These are phyloP conservation scores for Solanum peruvianum DNA, from an alignment of 257 asterid genomes.

Conservation along the genomic window DNA sequence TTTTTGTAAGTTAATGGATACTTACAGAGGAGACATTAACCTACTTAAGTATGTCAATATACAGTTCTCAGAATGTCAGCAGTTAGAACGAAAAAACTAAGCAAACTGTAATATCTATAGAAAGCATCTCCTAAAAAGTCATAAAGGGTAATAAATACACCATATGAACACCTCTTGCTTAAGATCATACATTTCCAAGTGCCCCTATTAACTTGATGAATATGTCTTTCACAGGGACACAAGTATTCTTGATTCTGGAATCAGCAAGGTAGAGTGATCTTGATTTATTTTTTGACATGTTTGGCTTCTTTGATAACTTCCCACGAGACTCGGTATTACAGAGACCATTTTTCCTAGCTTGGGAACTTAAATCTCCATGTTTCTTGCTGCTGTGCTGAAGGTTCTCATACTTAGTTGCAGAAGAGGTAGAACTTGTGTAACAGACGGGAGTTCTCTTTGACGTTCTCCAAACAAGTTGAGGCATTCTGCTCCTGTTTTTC, in stretches of 20 bases:
- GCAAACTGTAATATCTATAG: neutral
- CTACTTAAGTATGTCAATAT: neutral
- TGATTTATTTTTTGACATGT: neutral
- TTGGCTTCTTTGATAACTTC: neutral
- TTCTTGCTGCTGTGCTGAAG: neutral
- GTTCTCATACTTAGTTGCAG: neutral
- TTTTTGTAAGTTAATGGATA: neutral
- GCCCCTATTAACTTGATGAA: constrained; percentile 29
- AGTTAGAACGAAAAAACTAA: neutral
- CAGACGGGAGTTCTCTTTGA: constrained; percentile 48
- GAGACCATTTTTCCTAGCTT: neutral
- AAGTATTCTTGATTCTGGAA: constrained; percentile 2
- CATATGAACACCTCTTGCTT: neutral
- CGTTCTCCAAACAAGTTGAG: constrained; percentile 44
- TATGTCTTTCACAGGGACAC: constrained; percentile 47
- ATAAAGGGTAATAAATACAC: neutral
- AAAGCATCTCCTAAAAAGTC: neutral
- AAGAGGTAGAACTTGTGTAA: constrained; percentile 15
- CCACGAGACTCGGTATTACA: neutral
- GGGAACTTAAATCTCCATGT: neutral
- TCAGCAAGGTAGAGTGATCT: neutral
- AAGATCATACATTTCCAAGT: constrained; percentile 9
- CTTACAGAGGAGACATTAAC: neutral
- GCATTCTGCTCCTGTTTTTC: neutral
- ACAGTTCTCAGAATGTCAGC: neutral